Base-by-base conservation (phyloP, 306 rosid genomes). In the Vigna radiata region DNA sequence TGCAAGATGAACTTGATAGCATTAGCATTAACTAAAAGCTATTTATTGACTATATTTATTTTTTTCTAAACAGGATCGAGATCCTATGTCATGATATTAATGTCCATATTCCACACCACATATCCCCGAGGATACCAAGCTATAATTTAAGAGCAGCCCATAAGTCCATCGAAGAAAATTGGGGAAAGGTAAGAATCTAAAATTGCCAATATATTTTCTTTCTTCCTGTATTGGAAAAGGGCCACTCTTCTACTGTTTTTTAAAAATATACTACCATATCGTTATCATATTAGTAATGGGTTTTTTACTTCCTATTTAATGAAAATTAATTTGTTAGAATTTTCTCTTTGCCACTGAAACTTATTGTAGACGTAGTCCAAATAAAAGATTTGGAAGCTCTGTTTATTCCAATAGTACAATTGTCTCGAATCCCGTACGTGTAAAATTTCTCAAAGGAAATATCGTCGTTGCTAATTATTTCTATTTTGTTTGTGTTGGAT, bases 41-140 rank as follows among this genome's bases (percentile, higher is more conserved):
- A 37, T 44, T 41, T 18, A n/a, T 19, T 41, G 25, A 41, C 10
- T 41, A 23, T 65, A 0, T 44, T 10, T 43, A 0, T 59, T 48
- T 85, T 64, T 83, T 43, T 71, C 29, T 84, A 68, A 15, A 81
- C 89, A 90, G 97, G 97, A 87, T 95, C 10, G 99, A 92, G 89
- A 82, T 86, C 33, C 92, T 95, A 17, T 89, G 97, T 81, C 99
- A 90, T 54, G 88, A 90, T 77, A 91, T 95, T 81, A 89, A 85
- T 81, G 99, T 95, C 77, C 97, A 95, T 75, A 87, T 90, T 54
- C 97, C 97, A 16, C 97, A 89, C 87, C 97, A 95, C 83, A 76
- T 95, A 80, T 95, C 97, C 76, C 81, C 98, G 16, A 87, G 89
- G 87, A 95, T 95, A 71, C 98, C 99, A 10, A 92, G 92, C 85